Base-by-base conservation (phyloP, 345 rosid species). In the Eucalyptus curtisii region DNA sequence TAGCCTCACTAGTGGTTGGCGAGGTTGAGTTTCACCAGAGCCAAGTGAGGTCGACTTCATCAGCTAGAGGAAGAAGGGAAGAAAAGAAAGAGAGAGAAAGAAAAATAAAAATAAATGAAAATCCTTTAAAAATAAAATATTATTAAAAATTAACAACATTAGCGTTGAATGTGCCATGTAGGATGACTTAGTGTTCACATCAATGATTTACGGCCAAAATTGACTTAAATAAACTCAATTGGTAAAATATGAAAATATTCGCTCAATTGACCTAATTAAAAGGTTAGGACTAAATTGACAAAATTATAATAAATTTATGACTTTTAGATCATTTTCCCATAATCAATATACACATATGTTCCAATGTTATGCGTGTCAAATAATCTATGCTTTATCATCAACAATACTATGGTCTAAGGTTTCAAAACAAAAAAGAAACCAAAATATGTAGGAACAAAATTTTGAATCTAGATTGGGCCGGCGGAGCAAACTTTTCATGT, bases 251-350 rank as follows among this genome's bases (percentile, higher is more conserved):
- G 61, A 55, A 55, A 55, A 55, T 24, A 3, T 24, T 55, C 6
- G 1, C 30, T 24, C 3, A 55, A 55, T 55, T 24, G 13, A 22
- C 13, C 10, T 10, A 55, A 55, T 55, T 55, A 55, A 55, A 55
- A 5, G 1, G 27, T 55, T 55, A 10, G 0, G 5, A 55, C 1
- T 24, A 0, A 49, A 55, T 55, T 10, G 6, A 25, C 3, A 55
- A 55, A 55, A 55, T 1, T 22, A 0, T 55, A 55, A 55, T 55
- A 24, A 0, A 55, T 55, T 55, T 55, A 55, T 24, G 30, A 55
- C 13, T 55, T 25, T 24, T 24, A 3, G 27, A 4, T 25, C 24
- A 55, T 55, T 24, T 55, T 55, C 61, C 30, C 13, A 55, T 55
- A 1, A 24, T 6, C 8, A 59, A 59, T 59, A 59, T 27, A 27